Percentiles rank a stretch among this genome's conserved stretches.
phyloP scores from a whole-genome alignment of 148 eudicot genomes.

The Tetragonia tetragonoides region DNA sequence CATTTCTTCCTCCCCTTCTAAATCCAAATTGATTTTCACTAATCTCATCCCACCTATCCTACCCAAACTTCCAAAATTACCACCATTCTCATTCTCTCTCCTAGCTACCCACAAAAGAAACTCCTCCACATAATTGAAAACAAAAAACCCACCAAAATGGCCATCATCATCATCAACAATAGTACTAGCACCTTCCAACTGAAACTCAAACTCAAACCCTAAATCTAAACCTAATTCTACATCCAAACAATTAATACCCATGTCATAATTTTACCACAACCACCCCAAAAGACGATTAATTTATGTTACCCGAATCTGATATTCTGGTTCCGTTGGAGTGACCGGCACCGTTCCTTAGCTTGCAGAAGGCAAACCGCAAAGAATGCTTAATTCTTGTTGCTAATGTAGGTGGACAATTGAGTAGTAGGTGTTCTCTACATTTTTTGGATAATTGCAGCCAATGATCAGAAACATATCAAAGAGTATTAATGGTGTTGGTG shows the following conservation, averaged over 20 bases:
- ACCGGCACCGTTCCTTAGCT: no score
- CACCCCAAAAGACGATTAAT: conserved; percentile 32
- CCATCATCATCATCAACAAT: conserved; percentile 22
- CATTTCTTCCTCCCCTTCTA: conserved; percentile 33
- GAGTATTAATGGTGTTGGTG: no score
- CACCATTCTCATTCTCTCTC: conserved; percentile 26
- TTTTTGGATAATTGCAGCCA: no score
- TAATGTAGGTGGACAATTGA: no score
- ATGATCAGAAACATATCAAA: no score
- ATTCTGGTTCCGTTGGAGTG: no score
- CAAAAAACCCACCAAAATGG: conserved; percentile 38
- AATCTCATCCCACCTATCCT: conserved; percentile 31
- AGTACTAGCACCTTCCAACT: conserved; percentile 2
- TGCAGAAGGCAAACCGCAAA: no score
- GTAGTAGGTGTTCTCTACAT: no score
- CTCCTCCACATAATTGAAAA: conserved; percentile 44
- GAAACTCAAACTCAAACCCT: conserved; percentile 16
- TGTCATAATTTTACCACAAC: conserved; percentile 35
- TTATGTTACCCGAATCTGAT: conserved; percentile 20
- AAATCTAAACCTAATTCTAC: conserved; percentile 41
- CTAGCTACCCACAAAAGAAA: conserved; percentile 42
- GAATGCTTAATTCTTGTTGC: no score
- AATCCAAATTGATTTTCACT: conserved; percentile 35
- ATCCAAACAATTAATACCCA: conserved; percentile 35
- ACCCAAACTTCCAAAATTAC: conserved; percentile 23